Evolutionary conservation across 352 stramenopile genomes (phyloP).

Genomic region (Phytophthora brassicae): DNA sequence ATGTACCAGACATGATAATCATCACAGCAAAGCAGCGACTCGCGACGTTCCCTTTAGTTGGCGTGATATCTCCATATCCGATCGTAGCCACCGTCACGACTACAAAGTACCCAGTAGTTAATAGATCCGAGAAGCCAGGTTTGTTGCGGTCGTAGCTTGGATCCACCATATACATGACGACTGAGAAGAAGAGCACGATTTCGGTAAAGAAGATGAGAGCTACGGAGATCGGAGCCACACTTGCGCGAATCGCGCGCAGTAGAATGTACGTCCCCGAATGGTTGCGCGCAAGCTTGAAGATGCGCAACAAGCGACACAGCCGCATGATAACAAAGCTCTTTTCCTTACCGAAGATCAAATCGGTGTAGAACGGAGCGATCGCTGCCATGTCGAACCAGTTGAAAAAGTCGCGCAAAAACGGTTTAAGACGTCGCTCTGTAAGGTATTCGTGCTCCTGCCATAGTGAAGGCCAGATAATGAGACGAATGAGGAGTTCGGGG

Average conservation of each 20-base stretch:
- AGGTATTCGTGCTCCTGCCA: constrained; percentile 77
- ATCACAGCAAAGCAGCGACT: constrained; percentile 67
- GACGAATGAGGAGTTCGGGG: constrained; percentile 61
- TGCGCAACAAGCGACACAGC: constrained; percentile 68
- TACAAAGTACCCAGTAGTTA: constrained; percentile 77
- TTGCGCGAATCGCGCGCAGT: constrained; percentile 67
- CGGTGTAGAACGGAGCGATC: constrained; percentile 74
- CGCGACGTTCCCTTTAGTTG: constrained; percentile 70
- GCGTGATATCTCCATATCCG: constrained; percentile 78
- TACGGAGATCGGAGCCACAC: constrained; percentile 76
- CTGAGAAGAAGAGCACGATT: constrained; percentile 80
- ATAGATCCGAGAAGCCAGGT: constrained; percentile 66
- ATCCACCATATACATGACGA: constrained; percentile 82
- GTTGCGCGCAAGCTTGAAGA: constrained; percentile 81
- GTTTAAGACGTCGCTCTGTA: constrained; percentile 58
- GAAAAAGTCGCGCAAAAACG: constrained; percentile 74
- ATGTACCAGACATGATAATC: constrained; percentile 83
- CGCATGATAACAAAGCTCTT: constrained; percentile 79
- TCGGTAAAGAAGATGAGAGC: constrained; percentile 82
- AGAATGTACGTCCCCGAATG: constrained; percentile 81
- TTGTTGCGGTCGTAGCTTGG: constrained; percentile 65
- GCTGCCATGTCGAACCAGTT: constrained; percentile 83
- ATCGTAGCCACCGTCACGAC: constrained; percentile 78
- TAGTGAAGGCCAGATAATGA: constrained; percentile 74
- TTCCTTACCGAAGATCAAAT: constrained; percentile 67